Conservation (phyloP, 2,329 filamentous ascomycete species). For the Diaporthe batatas region DNA sequence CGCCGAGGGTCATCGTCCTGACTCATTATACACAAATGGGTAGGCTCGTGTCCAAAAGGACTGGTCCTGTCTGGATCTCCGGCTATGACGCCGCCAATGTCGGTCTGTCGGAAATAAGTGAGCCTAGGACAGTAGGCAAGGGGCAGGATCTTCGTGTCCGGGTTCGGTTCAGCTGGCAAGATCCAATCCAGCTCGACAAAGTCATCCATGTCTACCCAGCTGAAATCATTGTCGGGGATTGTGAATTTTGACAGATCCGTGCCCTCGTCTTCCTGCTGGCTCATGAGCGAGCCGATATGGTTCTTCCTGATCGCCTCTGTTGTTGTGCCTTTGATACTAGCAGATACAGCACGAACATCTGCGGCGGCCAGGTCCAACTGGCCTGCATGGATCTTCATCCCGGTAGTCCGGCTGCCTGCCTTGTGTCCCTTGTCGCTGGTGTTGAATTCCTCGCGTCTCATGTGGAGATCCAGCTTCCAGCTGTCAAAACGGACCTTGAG, state of each 20-base stretch:
- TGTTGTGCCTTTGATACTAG: conserved; percentile 85
- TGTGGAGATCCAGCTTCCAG: conserved; percentile 97
- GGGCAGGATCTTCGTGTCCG: conserved; percentile 93
- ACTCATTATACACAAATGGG: conserved; percentile 96
- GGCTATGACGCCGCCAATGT: conserved; percentile 84
- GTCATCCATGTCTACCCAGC: conserved; percentile 99
- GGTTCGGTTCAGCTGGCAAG: conserved; percentile 87
- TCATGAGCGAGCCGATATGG: conserved; percentile 63
- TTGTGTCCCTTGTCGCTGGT: conserved; percentile 82
- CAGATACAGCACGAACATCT: conserved; percentile 93
- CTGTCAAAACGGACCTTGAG: conserved; percentile 95
- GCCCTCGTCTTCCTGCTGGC: conserved; percentile 67
- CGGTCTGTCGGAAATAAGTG: conserved; percentile 97
- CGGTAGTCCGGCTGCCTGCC: conserved; percentile 84
- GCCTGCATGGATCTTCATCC: conserved; percentile 95
- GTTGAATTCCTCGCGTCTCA: conserved; percentile 91
- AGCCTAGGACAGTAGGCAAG: conserved; percentile 93
- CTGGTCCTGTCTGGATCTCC: conserved; percentile 87
- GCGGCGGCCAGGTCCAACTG: conserved; percentile 93
- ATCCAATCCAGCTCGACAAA: conserved; percentile 99
- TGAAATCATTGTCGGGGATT: conserved; percentile 94
- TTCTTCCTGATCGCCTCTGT: conserved; percentile 79
- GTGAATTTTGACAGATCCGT: conserved; percentile 89
- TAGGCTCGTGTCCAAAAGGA: conserved; percentile 92
- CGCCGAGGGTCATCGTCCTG: conserved; percentile 88